A percentile compares a stretch with the other conserved stretches of the same genome.
These are phyloP conservation scores for Bidens hawaiensis DNA, from an alignment of 140 eudicot genomes.

Conservation along the genomic window DNA sequence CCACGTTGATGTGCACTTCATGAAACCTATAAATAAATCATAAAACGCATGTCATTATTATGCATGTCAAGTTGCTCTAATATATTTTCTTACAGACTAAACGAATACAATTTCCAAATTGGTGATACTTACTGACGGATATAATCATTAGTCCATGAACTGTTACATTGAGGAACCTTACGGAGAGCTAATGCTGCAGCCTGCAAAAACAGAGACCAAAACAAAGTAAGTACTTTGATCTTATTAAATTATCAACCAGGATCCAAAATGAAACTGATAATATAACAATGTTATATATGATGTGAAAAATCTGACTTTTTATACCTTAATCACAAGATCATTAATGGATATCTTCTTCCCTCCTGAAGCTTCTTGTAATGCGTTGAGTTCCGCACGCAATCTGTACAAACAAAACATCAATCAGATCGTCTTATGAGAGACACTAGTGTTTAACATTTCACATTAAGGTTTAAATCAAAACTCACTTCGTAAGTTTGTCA, in stretches of 20 bases:
- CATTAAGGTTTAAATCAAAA: slow-evolving; percentile 9
- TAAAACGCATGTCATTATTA: slow-evolving; percentile 9
- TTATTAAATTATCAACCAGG: not conserved
- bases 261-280: not conserved
- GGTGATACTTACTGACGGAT: slow-evolving; percentile 82
- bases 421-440: slow-evolving; percentile 12
- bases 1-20: slow-evolving; percentile 92
- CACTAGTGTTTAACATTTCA: not conserved
- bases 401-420: slow-evolving; percentile 37
- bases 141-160: slow-evolving; percentile 93
- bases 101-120: not conserved
- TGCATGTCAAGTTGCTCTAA: not conserved
- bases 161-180: slow-evolving; percentile 92
- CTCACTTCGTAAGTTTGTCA: slow-evolving; percentile 93
- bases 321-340: slow-evolving; percentile 96
- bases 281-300: not conserved
- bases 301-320: not conserved
- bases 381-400: slow-evolving; percentile 67
- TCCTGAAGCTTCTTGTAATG: slow-evolving; percentile 92
- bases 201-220: slow-evolving; percentile 34
- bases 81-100: not conserved
- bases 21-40: slow-evolving; percentile 47
- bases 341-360: slow-evolving; percentile 86
- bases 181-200: slow-evolving; percentile 99
- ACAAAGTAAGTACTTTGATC: not conserved